These are phyloP conservation scores for Eucalyptus leucophloia DNA, from an alignment of 345 rosid species.

Conservation along the genomic window DNA sequence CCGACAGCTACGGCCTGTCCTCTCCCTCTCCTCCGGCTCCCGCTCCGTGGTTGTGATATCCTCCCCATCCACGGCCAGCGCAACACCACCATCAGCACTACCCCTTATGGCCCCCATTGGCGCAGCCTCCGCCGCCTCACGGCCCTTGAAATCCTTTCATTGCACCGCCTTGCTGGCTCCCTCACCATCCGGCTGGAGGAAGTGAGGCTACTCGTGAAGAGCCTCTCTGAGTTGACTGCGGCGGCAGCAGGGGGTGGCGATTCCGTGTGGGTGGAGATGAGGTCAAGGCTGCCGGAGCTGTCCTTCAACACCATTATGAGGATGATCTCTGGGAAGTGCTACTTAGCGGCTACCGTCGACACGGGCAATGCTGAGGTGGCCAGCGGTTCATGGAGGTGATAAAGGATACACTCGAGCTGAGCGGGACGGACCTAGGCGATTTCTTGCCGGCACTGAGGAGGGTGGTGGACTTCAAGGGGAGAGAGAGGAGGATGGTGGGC, in stretches of 20 bases:
- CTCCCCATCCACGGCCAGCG: conserved; percentile 6
- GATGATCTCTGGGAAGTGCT: conserved; percentile 1
- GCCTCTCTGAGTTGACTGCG: not conserved
- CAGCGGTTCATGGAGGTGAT: not conserved
- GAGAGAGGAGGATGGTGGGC: not conserved
- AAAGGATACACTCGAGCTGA: not conserved
- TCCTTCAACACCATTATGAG: not conserved
- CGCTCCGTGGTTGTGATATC: conserved; percentile 1
- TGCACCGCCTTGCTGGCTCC: not conserved
- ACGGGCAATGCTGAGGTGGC: not conserved
- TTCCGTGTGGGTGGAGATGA: not conserved
- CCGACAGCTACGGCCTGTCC: not conserved
- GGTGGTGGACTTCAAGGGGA: not conserved
- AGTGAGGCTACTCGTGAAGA: not conserved
- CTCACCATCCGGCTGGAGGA: not conserved
- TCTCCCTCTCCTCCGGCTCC: not conserved
- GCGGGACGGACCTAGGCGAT: not conserved
- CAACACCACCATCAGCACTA: not conserved
- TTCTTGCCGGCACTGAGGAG: not conserved
- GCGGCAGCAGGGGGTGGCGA: not conserved
- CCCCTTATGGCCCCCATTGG: conserved; percentile 2
- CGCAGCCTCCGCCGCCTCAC: no score
- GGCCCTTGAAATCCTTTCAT: conserved; percentile 3
- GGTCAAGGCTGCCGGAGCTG: not conserved
- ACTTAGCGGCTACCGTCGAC: not conserved